Base-by-base conservation (phyloP, 257 asterid species). In the Solanum paucissectum region DNA sequence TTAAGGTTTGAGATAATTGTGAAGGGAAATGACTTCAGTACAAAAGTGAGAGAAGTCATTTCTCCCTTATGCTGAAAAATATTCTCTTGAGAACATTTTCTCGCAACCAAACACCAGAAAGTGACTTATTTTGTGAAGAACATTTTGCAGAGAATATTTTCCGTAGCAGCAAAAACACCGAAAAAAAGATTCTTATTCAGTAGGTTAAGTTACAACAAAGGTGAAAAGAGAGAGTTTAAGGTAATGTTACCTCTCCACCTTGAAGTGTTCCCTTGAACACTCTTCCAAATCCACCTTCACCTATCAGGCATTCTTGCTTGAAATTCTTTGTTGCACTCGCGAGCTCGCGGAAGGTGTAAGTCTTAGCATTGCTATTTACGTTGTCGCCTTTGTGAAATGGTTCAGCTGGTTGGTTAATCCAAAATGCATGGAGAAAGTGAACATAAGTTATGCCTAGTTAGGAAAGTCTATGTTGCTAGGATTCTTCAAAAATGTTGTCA, bases 301-400 rank as follows among this genome's bases (percentile, higher is more conserved):
- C 88, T 64, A 88, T 13, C 33, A 86, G 58, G 84, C 87, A 77
- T 88, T 86, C 90, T 68, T 79, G 88, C 73, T 88, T 84, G 83
- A 88, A 88, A 58, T 88, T 88, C 16, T 86, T 88, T 64, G 88
- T 86, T 23, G 90, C 90, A 40, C 79, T 79, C 9, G 90, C 90
- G 27, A 88, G 90, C 86, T 88, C 88, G 33, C 90, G 90, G 87
- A 88, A 88, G 4, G 90, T 88, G 87, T 34, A 88, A 25, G 83
- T 79, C 77, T 68, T 88, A 66, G 87, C 88, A 5, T 46, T 25
- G 36, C 44, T 86, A 25, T 60, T 69, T 9, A 64, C 79, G 10
- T 9, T 10, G 44, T 71, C 58, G 18, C 23, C 83, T 33, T 38
- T 40, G 52, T 62, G 38, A 62, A 73, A 13, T 72, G 52, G 58